These are phyloP conservation scores for Lactifluus subvellereus DNA, from an alignment of 768 basidiomycete genomes.

Conservation along the genomic window DNA sequence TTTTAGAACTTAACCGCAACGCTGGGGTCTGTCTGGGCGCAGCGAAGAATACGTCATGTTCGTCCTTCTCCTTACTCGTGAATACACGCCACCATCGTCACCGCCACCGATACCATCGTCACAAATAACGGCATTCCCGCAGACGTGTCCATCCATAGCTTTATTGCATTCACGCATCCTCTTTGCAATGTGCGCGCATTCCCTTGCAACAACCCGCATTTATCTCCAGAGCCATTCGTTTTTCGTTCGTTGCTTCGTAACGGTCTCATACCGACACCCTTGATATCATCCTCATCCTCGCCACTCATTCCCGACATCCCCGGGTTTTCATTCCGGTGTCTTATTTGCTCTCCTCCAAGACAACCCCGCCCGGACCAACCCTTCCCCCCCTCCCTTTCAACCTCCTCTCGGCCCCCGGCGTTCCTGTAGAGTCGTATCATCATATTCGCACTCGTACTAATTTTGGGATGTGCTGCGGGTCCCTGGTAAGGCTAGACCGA, in stretches of 20 bases:
- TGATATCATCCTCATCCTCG: conserved; percentile 2
- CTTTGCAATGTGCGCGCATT: too few species aligned
- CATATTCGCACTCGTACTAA: not conserved
- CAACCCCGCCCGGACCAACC: not conserved
- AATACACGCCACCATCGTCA: not conserved
- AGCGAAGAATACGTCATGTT: not conserved
- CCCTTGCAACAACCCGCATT: too few species aligned
- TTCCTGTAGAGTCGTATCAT: not conserved
- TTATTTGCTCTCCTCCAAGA: not conserved
- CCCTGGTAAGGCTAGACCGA: not conserved
- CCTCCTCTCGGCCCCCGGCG: not conserved
- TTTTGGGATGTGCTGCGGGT: not conserved
- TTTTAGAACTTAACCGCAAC: not conserved
- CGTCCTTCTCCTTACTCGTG: conserved; percentile 1
- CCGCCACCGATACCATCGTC: not conserved
- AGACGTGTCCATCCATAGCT: not conserved
- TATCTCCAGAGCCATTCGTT: not conserved
- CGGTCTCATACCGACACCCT: conserved; percentile 1
- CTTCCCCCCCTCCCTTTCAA: not conserved
- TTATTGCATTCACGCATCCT: conserved; percentile 1
- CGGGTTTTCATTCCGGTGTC: not conserved
- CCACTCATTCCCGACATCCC: conserved; percentile 7
- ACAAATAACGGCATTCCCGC: not conserved
- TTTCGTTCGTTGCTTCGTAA: conserved; percentile 8
- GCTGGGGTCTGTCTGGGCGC: not conserved